Conservation (phyloP, 208 protist genomes). For the Acanthamoeba polyphaga region DNA sequence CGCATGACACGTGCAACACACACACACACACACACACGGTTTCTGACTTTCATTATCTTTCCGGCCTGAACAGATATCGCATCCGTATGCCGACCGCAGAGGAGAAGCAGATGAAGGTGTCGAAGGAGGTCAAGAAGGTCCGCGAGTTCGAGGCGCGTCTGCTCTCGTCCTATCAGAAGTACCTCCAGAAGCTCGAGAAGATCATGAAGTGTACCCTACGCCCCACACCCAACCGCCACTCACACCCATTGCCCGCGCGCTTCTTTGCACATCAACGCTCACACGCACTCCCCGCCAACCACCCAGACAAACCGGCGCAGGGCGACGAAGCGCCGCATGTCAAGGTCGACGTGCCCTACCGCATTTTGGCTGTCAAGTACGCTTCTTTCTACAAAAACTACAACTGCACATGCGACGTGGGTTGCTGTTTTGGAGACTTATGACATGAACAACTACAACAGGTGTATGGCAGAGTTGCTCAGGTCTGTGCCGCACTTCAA, state of each 20-base stretch:
- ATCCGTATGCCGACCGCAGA: conserved; percentile 66
- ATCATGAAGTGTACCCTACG: conserved; percentile 58
- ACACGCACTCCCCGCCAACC: no score
- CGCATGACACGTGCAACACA: background rate
- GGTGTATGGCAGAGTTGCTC: conserved; percentile 72
- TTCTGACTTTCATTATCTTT: no score
- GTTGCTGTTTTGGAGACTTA: no score
- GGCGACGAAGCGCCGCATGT: conserved; percentile 36
- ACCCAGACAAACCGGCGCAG: background rate
- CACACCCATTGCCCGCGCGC: background rate
- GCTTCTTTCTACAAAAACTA: background rate
- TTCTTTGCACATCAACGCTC: background rate
- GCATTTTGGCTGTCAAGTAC: conserved; percentile 61
- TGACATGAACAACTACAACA: no score
- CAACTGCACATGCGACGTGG: no score
- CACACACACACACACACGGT: background rate
- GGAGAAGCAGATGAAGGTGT: conserved; percentile 45
- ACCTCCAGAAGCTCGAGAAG: conserved; percentile 72
- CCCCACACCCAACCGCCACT: background rate
- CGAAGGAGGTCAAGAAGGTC: conserved; percentile 56
- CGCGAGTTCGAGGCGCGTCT: conserved; percentile 62
- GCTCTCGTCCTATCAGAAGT: conserved; percentile 56
- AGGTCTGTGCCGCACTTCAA: conserved; percentile 78
- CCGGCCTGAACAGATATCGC: background rate
- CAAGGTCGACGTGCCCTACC: conserved; percentile 62